A percentile compares a stretch with the other conserved stretches of the same genome.
Conservation (phyloP, 148 eudicot genomes). For the Dianthus caryophyllus region DNA sequence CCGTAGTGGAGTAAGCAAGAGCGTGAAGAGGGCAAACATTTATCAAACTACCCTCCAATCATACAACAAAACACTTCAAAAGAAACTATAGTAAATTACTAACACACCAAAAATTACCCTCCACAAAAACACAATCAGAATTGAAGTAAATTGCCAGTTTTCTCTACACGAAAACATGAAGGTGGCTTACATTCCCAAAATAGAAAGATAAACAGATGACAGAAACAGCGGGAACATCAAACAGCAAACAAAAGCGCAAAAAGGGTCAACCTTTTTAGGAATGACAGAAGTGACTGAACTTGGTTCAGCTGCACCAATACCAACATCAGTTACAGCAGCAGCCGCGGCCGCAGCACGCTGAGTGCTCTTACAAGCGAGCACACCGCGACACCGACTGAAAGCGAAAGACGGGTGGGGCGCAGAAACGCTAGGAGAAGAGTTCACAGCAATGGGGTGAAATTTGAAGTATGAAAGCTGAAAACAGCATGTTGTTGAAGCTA, state of each 20-base stretch:
- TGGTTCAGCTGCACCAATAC: conserved; percentile 10
- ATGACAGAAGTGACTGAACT: background rate
- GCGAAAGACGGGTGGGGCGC: background rate
- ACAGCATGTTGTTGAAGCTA: conserved; percentile 8
- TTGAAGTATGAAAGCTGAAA: conserved; percentile 10
- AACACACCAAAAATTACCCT: background rate
- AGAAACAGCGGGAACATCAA: no score
- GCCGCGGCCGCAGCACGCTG: conserved; percentile 1
- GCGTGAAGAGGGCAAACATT: no score
- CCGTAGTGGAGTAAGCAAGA: no score
- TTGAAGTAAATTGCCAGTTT: no score
- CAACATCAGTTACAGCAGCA: conserved; percentile 15
- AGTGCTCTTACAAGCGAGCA: background rate
- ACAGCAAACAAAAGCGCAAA: background rate
- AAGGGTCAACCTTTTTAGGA: conserved; percentile 24
- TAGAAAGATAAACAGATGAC: no score
- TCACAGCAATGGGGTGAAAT: conserved; percentile 14
- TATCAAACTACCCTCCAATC: no score
- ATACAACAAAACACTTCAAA: no score
- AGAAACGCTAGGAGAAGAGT: conserved; percentile 1
- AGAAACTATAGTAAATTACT: no score
- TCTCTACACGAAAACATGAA: no score
- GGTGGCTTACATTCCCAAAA: no score
- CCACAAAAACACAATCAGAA: background rate
- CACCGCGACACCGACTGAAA: conserved; percentile 9